Conservation (phyloP, 177 flowering plant genomes). For the Vitis hybrid region DNA sequence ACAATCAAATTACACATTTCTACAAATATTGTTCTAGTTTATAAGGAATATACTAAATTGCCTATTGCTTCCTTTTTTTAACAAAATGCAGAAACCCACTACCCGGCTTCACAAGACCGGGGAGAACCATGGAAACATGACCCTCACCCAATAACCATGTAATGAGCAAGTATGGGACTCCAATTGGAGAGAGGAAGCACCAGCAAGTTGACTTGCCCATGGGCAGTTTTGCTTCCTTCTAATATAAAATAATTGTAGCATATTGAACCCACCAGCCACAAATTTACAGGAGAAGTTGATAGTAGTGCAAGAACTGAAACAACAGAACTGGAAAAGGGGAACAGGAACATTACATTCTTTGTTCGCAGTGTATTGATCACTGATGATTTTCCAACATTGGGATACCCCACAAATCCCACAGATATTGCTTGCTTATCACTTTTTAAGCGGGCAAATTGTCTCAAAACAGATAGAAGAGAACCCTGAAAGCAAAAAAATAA, state of each 20-base stretch:
- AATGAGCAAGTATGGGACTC: neutral
- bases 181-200: neutral
- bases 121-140: neutral
- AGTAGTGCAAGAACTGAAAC: neutral
- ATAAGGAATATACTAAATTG: no score
- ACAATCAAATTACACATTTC: no score
- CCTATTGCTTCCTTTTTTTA: no score
- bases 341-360: slow-evolving; percentile 67
- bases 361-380: slow-evolving; percentile 96
- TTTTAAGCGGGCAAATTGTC: slow-evolving; percentile 92
- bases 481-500: slow-evolving; percentile 45
- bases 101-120: no score
- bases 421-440: slow-evolving; percentile 97
- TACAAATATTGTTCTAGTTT: no score
- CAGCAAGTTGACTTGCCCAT: neutral
- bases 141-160: neutral
- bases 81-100: no score
- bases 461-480: slow-evolving; percentile 81
- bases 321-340: neutral
- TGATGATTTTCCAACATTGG: slow-evolving; percentile 98
- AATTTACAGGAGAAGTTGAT: neutral
- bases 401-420: slow-evolving; percentile 98
- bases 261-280: neutral
- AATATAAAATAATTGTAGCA: neutral
- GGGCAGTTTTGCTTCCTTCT: neutral